Evolutionary conservation across 306 rosid species (phyloP).

Genomic region (Lathyrus sativus): DNA sequence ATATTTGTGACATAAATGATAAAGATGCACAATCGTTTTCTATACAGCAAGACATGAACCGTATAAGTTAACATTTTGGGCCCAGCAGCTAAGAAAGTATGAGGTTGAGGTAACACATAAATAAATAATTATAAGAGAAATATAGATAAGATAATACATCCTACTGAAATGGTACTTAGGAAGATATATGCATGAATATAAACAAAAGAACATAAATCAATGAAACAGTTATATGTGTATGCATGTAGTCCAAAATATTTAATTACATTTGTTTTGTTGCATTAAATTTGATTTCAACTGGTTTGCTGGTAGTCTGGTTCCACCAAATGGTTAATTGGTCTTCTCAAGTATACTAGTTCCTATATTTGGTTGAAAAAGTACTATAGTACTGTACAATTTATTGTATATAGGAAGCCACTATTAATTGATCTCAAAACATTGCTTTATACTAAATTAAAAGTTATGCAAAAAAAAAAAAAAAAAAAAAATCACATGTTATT

Average conservation of each 20-base stretch:
- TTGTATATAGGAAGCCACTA: no score
- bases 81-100: conserved; percentile 19
- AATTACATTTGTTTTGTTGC: no score
- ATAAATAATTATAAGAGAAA: conserved; percentile 6
- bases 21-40: conserved; percentile 28
- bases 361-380: no score
- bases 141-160: neutral
- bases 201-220: neutral
- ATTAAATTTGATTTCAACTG: no score
- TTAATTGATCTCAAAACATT: no score
- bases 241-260: neutral
- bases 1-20: conserved; percentile 15
- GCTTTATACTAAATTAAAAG: no score
- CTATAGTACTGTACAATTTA: no score
- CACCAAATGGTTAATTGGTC: no score
- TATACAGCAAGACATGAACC: neutral
- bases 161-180: neutral
- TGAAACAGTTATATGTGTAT: conserved; percentile 8
- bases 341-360: no score
- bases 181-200: conserved; percentile 25
- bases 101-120: neutral
- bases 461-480: no score
- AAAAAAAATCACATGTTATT: no score
- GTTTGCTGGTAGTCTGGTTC: no score
- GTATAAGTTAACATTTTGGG: conserved; percentile 1